Evolutionary conservation across 106 monocot species (phyloP), one percentile per base, ranked within the genome.

Genomic region (Amphibolis antarctica): DNA sequence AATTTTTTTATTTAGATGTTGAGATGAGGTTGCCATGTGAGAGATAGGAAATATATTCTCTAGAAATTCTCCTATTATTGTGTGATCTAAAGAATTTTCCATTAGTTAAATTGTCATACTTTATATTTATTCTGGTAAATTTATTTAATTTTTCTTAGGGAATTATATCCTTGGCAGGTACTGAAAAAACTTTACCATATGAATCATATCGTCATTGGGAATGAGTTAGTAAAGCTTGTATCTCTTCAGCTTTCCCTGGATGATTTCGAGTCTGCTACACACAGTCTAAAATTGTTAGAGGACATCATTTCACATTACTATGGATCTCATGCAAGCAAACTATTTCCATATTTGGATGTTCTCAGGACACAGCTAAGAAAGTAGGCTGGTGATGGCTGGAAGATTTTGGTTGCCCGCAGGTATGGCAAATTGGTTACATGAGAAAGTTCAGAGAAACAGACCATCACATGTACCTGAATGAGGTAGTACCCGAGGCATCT

Each of bases 181-280:
- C 79, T 94, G 28, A 77, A 86, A 64, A 89, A 80, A 68, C 81
- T 94, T 46, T 94, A 86, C 60, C 64, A 76, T 44, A 21, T 65
- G 3, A 76, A 71, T 2, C 86, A 89, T 63, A 86, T 94, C 29
- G 81, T 66, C 53, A 66, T 94, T 25, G 94, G 73, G 22, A 83
- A 94, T 72, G 94, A 94, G 60, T 57, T 83, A 64, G 66, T 94
- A 73, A 94, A 89, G 74, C 79, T 89, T 1, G 86, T 79, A 36
- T 79, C 94, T 9, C 68, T 94, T 65, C 81, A 89, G 64, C 54
- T 83, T 0, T 71, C 69, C 3, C 19, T 71, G 57, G 83, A 86
- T 68, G 71, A 82, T 70, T 50, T 25, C 7, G 12, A 60, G 23
- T 63, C 73, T 69, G 81, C 83, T 53, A 30, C 49, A 45, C 12